Percentiles rank a stretch among this genome's conserved stretches.
phyloP scores from a whole-genome alignment of 2,329 filamentous ascomycete species.

The Lecanicillium sp. region DNA sequence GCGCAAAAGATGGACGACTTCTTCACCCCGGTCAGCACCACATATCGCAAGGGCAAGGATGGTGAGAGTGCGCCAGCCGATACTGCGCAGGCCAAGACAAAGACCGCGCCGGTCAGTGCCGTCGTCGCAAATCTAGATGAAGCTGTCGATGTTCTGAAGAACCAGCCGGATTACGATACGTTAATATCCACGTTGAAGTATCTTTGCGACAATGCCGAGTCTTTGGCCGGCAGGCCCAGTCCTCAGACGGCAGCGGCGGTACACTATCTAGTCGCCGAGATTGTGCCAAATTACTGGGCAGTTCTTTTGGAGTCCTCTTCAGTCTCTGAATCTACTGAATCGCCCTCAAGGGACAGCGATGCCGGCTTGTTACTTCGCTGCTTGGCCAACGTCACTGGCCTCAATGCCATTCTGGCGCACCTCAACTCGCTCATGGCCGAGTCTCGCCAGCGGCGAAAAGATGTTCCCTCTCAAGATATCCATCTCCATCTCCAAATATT shows the following conservation, averaged over 20 bases:
- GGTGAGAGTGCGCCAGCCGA: conserved; percentile 23
- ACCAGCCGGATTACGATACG: conserved; percentile 55
- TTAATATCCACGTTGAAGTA: conserved; percentile 49
- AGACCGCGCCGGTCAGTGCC: conserved; percentile 8
- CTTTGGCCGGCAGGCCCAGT: conserved; percentile 37
- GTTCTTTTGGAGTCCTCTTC: conserved; percentile 45
- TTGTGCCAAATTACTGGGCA: conserved; percentile 77
- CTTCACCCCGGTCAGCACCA: conserved; percentile 48
- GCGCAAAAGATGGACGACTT: conserved; percentile 48
- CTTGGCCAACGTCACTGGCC: conserved; percentile 66
- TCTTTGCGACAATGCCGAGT: conserved; percentile 31
- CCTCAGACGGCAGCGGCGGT: conserved; percentile 69
- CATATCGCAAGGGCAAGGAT: conserved; percentile 36
- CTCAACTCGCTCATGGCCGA: conserved; percentile 56
- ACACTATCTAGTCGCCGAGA: conserved; percentile 66
- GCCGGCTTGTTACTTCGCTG: conserved; percentile 52
- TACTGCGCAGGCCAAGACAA: background rate
- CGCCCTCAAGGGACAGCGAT: conserved; percentile 27
- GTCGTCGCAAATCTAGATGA: conserved; percentile 36
- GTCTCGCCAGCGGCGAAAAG: conserved; percentile 33
- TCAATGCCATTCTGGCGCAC: conserved; percentile 71
- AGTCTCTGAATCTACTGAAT: conserved; percentile 13
- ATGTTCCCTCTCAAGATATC: conserved; percentile 35
- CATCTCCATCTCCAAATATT: conserved; percentile 38
- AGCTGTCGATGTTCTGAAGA: conserved; percentile 53